These are phyloP conservation scores for Amoebophrya sp. DNA, from an alignment of 169 alveolate genomes.

Conservation along the genomic window DNA sequence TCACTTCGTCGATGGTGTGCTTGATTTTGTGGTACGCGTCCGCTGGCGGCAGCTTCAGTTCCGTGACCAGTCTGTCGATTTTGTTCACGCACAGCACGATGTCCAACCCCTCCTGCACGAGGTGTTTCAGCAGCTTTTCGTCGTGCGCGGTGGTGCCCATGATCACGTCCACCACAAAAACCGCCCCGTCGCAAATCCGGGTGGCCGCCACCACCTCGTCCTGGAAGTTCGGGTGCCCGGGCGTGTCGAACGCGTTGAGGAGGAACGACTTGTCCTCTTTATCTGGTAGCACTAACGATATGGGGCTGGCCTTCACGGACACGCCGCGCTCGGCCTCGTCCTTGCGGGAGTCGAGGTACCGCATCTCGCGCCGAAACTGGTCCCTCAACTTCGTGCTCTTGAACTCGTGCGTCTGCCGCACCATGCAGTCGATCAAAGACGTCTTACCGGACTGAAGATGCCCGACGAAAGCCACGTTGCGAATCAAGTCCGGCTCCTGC, in stretches of 20 bases:
- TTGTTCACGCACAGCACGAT: conserved; percentile 71
- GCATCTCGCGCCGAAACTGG: not conserved
- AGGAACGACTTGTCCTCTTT: conserved; percentile 48
- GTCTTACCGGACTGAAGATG: conserved; percentile 96
- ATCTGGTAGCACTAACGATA: conserved; percentile 76
- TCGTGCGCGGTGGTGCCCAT: conserved; percentile 85
- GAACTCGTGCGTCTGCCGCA: conserved; percentile 73
- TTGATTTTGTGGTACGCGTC: conserved; percentile 93
- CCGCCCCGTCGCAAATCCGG: conserved; percentile 89
- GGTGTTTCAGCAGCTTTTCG: conserved; percentile 64
- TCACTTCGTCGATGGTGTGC: not conserved
- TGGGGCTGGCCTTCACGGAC: conserved; percentile 87
- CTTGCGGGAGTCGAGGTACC: conserved; percentile 82
- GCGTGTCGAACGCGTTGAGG: not conserved
- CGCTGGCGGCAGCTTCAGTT: conserved; percentile 87
- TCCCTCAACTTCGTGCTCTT: conserved; percentile 37
- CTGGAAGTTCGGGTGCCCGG: conserved; percentile 42
- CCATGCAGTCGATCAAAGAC: conserved; percentile 80
- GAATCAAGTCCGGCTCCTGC: conserved; percentile 72
- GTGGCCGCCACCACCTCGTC: conserved; percentile 90
- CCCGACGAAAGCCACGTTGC: conserved; percentile 90
- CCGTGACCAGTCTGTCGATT: conserved; percentile 88
- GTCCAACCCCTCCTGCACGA: conserved; percentile 47
- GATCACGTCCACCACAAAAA: conserved; percentile 82
- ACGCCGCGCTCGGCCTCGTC: conserved; percentile 92